These are phyloP conservation scores for Marchantia polymorpha DNA, from an alignment of 225 moss, liverwort and hornwort genomes.

Conservation along the genomic window DNA sequence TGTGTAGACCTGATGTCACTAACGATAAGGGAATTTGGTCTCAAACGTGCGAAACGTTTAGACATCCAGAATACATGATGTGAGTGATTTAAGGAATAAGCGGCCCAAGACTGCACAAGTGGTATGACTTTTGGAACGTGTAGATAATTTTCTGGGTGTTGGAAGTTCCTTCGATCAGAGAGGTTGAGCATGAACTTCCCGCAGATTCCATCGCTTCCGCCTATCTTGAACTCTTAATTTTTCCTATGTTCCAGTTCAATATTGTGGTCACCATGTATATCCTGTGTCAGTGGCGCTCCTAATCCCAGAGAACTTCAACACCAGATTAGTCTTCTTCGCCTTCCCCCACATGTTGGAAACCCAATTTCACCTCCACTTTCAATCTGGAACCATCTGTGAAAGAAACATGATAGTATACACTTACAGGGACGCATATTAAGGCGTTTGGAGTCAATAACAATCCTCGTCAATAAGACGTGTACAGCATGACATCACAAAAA, in stretches of 20 bases:
- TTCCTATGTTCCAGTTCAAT: background rate
- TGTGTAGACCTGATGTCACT: too few relatives aligned
- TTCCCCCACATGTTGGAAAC: background rate
- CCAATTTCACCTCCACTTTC: too few relatives aligned
- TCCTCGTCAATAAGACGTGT: background rate
- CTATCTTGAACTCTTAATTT: background rate
- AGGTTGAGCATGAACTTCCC: background rate
- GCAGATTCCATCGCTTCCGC: background rate
- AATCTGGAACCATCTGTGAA: background rate
- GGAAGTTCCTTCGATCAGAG: background rate
- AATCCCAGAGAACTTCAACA: background rate
- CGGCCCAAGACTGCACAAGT: too few relatives aligned
- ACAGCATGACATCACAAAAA: background rate
- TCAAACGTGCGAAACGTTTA: too few relatives aligned
- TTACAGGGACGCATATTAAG: too few relatives aligned
- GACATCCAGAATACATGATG: too few relatives aligned
- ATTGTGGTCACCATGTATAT: background rate
- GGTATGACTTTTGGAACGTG: too few relatives aligned
- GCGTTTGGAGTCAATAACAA: background rate
- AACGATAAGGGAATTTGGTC: too few relatives aligned
- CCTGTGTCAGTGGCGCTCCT: background rate
- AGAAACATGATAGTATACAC: background rate
- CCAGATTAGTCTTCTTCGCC: background rate
- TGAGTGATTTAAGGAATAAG: too few relatives aligned
- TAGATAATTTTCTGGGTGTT: too few relatives aligned